Percentiles rank a stretch among this genome's conserved stretches.
Conservation (phyloP, 1,139 yeast genomes). For the Arxiozyma slooffiae region DNA sequence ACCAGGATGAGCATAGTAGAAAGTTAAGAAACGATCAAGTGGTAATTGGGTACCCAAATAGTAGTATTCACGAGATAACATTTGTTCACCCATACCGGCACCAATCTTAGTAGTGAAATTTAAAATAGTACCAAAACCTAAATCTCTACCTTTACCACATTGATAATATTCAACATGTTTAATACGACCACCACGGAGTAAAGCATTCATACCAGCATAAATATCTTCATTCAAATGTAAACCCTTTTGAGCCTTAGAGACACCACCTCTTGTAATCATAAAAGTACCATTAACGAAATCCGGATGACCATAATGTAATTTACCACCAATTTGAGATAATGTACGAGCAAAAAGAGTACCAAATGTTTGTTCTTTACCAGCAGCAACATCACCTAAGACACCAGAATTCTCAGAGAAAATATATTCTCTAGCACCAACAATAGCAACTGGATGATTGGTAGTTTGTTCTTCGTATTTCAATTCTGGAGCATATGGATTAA, state of each 20-base stretch:
- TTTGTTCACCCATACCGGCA: conserved; percentile 99
- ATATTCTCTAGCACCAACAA: conserved; percentile 98
- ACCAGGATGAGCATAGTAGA: conserved; percentile 98
- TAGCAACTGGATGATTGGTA: conserved; percentile 77
- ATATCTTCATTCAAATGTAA: conserved; percentile 98
- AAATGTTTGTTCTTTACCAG: conserved; percentile 99
- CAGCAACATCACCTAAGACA: conserved; percentile 98
- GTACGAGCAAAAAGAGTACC: conserved; percentile 98
- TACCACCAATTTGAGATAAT: conserved; percentile 96
- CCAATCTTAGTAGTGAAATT: conserved; percentile 99
- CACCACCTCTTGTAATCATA: conserved; percentile 99
- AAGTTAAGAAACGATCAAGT: conserved; percentile 90
- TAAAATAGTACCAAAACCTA: conserved; percentile 97
- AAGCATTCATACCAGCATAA: conserved; percentile 97
- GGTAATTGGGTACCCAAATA: conserved; percentile 96
- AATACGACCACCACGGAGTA: conserved; percentile 96
- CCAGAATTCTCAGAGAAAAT: conserved; percentile 98
- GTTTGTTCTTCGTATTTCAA: conserved; percentile 40
- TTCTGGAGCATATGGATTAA: conserved; percentile 62
- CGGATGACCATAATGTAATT: conserved; percentile 98
- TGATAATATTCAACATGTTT: conserved; percentile 98
- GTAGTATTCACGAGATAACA: conserved; percentile 96
- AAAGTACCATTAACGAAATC: conserved; percentile 91
- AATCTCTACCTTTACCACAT: conserved; percentile 99
- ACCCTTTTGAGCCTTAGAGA: conserved; percentile 97